Conservation (phyloP, 2,329 filamentous ascomycete species). For the Xylaria sp. region DNA sequence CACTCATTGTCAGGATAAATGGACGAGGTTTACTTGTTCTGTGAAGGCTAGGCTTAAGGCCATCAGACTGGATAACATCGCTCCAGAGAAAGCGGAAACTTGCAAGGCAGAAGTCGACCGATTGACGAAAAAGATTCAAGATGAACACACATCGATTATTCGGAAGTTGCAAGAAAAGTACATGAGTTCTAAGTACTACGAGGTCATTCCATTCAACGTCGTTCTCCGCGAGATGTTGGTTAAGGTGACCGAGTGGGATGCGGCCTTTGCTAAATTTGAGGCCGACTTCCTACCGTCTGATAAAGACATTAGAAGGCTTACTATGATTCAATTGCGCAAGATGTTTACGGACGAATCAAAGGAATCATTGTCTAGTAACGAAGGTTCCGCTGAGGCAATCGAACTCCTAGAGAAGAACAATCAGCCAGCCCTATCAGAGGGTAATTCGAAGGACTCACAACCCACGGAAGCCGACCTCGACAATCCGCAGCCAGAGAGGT, state of each 20-base stretch:
- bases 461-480: constrained; percentile 16
- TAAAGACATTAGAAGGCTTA: constrained; percentile 89
- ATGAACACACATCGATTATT: constrained; percentile 71
- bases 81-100: constrained; percentile 77
- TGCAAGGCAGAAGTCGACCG: constrained; percentile 78
- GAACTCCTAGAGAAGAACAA: constrained; percentile 45
- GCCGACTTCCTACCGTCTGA: constrained; percentile 88
- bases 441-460: constrained; percentile 22
- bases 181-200: constrained; percentile 91
- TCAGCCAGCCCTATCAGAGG: constrained; percentile 32
- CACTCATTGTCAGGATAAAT: constrained; percentile 70
- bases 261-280: constrained; percentile 84
- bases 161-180: constrained; percentile 83
- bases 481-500: constrained; percentile 14
- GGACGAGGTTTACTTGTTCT: constrained; percentile 81
- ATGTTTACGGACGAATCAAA: constrained; percentile 90
- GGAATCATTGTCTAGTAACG: constrained; percentile 64
- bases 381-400: constrained; percentile 55
- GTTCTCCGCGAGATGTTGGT: constrained; percentile 87
- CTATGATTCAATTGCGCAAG: constrained; percentile 86
- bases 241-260: constrained; percentile 90
- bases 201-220: constrained; percentile 88
- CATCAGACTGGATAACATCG: constrained; percentile 86
- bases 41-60: constrained; percentile 77
- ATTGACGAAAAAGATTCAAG: constrained; percentile 71